phyloP scores from a whole-genome alignment of 2,329 filamentous ascomycete genomes.

The Domatiomyces catenatus region DNA sequence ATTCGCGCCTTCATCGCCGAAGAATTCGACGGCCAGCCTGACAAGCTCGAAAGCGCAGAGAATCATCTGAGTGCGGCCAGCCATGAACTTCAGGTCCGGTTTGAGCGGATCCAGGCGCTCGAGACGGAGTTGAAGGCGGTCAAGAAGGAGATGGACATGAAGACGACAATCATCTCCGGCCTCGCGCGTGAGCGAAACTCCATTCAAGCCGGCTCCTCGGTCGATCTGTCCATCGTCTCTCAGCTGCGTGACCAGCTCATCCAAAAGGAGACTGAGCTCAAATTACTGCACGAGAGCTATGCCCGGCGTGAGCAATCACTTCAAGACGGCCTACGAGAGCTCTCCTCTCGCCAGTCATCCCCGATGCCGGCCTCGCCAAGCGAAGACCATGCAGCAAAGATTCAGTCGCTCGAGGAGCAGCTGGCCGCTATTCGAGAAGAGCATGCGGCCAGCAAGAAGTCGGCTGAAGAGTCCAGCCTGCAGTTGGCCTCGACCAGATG shows the following conservation, averaged over 20 bases:
- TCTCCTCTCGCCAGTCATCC: constrained; percentile 28
- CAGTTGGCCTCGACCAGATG: constrained; percentile 57
- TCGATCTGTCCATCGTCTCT: constrained; percentile 83
- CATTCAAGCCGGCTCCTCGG: constrained; percentile 60
- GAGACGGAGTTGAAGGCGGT: constrained; percentile 69
- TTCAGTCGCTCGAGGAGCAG: constrained; percentile 50
- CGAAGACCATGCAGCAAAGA: neutral
- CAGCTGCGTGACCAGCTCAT: constrained; percentile 77
- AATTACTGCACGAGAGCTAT: constrained; percentile 56
- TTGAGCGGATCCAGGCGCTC: constrained; percentile 77
- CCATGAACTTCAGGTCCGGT: constrained; percentile 74
- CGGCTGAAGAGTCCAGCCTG: constrained; percentile 57
- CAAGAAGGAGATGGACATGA: constrained; percentile 92
- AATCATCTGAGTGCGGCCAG: constrained; percentile 80
- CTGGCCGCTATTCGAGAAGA: constrained; percentile 60
- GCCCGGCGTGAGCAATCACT: constrained; percentile 61
- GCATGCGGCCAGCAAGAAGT: constrained; percentile 54
- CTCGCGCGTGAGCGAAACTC: constrained; percentile 85
- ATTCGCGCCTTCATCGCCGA: constrained; percentile 78
- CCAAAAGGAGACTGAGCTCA: constrained; percentile 69
- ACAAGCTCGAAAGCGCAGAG: constrained; percentile 83
- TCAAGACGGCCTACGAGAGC: constrained; percentile 50
- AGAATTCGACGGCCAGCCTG: constrained; percentile 66
- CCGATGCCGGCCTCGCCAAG: constrained; percentile 12
- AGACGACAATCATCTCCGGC: constrained; percentile 89